Base-by-base conservation (phyloP, 2,329 filamentous ascomycete species). In the Amphichorda felina region DNA sequence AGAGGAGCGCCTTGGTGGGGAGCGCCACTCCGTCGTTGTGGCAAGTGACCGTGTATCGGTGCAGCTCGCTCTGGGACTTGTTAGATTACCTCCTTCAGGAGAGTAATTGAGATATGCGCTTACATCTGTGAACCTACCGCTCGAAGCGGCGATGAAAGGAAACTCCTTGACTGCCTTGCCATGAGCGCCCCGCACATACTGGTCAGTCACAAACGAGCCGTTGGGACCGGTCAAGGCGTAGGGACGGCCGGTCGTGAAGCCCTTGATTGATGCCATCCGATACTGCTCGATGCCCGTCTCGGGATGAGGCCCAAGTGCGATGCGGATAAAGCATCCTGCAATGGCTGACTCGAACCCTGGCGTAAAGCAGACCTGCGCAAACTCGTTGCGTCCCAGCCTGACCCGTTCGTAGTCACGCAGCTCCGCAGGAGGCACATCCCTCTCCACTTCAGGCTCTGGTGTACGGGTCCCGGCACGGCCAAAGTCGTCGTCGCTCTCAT, bases 301-400 rank as follows among this genome's bases (percentile, higher is more conserved):
- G 9, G 73, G 72, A 51, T 93, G 82, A 10, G 80, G 71, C 1
- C 88, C 89, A 38, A 95, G 75, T 42, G 79, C 83, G 44, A 96
- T 76, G 35, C 91, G 83, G 26, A 81, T 80, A 54, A 82, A 98
- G 56, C 87, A 93, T 35, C 86, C 86, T 13, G 68, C 75, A 48
- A 95, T 82, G 21, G 82, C 72, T 8, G 82, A 64, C 38, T 94
- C 83, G 45, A 98, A 95, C 4, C 80, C 80, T 9, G 91, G 91
- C 46, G 88, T 89, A 63, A 94, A 94, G 67, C 87, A 95, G 37
- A 94, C 82, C 50, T 89, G 78, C 6, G 82, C 81, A 55, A 98
- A 94, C 50, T 87, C 83, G 45, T 75, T 82, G 42, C 91, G 76
- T 34, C 88, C 85, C 39, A 98, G 73, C 38, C 86, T 77, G 36